Conservation (phyloP, 306 rosid genomes). For the Malus sieversii region DNA sequence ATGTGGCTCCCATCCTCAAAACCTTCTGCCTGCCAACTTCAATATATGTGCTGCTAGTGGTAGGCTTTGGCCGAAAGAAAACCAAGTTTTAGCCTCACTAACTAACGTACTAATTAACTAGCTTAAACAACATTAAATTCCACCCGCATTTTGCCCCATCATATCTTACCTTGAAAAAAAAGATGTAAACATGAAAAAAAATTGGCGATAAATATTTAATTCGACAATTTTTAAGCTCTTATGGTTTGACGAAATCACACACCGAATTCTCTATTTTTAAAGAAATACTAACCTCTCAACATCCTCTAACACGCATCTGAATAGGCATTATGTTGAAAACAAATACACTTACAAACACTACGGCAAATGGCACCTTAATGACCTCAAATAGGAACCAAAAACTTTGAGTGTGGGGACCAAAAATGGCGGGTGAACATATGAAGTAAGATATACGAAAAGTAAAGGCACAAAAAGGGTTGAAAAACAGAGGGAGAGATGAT, state of each 20-base stretch:
- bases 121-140: background rate
- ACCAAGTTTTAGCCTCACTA: background rate
- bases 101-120: background rate
- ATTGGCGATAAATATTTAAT: background rate
- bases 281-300: background rate
- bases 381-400: background rate
- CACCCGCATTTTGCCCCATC: background rate
- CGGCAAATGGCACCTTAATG: background rate
- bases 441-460: background rate
- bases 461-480: slow-evolving; percentile 13
- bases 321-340: background rate
- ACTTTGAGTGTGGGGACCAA: background rate
- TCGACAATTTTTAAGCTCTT: background rate
- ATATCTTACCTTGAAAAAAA: background rate
- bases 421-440: background rate
- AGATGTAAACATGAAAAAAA: background rate
- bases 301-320: background rate
- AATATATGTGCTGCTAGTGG: background rate
- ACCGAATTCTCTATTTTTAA: background rate
- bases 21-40: background rate
- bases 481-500: slow-evolving; percentile 30
- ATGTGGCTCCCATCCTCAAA: background rate
- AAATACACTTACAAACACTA: background rate
- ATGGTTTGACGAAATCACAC: background rate
- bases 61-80: background rate